Percentiles rank a stretch among this genome's conserved stretches.
phyloP scores from a whole-genome alignment of 192 early-diverging fungal genomes.

The Coemansia sp. region DNA sequence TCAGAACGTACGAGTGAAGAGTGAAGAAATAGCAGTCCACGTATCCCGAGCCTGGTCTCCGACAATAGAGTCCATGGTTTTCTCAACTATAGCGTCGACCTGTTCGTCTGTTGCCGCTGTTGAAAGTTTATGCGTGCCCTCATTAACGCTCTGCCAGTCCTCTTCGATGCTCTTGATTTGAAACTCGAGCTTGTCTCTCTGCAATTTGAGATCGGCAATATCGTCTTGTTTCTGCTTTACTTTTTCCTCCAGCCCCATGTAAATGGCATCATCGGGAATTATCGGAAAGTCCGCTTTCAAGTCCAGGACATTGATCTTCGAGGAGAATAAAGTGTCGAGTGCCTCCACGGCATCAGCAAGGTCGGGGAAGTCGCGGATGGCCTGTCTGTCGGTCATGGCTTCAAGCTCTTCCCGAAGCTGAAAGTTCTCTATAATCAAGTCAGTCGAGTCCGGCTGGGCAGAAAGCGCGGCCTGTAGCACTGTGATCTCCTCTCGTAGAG shows the following conservation, averaged over 20 bases:
- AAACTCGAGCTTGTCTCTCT: constrained; percentile 49
- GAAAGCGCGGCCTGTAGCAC: constrained; percentile 32
- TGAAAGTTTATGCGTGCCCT: constrained; percentile 29
- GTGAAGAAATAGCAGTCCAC: constrained; percentile 32
- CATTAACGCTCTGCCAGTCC: constrained; percentile 49
- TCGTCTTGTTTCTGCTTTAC: constrained; percentile 36
- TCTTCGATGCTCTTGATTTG: constrained; percentile 52
- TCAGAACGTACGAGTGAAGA: constrained; percentile 22
- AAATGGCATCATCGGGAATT: constrained; percentile 46
- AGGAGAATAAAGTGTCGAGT: constrained; percentile 23
- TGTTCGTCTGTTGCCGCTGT: constrained; percentile 11
- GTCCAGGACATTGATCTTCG: constrained; percentile 16
- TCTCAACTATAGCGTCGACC: constrained; percentile 17
- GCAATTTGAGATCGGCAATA: constrained; percentile 44
- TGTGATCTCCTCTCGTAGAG: constrained; percentile 46
- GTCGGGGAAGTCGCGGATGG: constrained; percentile 7
- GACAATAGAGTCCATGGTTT: constrained; percentile 46
- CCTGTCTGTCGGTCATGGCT: background rate
- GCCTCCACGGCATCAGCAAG: constrained; percentile 22
- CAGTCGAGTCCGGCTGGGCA: constrained; percentile 40
- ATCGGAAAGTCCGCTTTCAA: constrained; percentile 31
- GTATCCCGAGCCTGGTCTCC: constrained; percentile 45
- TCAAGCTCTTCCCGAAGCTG: constrained; percentile 42
- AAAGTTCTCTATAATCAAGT: constrained; percentile 45
- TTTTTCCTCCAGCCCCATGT: constrained; percentile 34